These are phyloP conservation scores for Suillus variegatus DNA, from an alignment of 768 basidiomycete genomes.

Conservation along the genomic window DNA sequence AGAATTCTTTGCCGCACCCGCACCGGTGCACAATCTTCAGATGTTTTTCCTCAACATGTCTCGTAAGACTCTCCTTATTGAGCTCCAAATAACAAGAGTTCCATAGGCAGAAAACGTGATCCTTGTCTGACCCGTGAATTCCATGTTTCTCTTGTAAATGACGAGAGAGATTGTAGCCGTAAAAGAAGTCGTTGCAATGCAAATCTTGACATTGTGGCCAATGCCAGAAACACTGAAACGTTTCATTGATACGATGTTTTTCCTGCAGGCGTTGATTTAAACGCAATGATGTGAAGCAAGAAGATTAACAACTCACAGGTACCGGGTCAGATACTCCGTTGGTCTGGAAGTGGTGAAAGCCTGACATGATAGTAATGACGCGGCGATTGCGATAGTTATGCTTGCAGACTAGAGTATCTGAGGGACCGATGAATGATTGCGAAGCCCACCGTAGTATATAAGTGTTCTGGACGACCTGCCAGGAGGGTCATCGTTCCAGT, in stretches of 20 bases:
- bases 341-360: rapidly evolving
- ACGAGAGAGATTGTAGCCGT: not conserved
- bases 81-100: not conserved
- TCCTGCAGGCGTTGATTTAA: not conserved
- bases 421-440: not conserved
- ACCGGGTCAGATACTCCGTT: not conserved
- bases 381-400: not conserved
- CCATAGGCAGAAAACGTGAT: not conserved
- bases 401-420: not conserved
- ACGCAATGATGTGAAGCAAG: not conserved
- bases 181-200: not conserved
- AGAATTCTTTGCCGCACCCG: conserved; percentile 16
- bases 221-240: not conserved
- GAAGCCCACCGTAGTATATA: not conserved
- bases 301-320: not conserved
- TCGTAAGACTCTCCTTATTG: not conserved
- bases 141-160: not conserved
- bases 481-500: not conserved
- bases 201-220: not conserved
- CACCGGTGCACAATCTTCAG: conserved; percentile 22
- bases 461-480: not conserved
- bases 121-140: not conserved
- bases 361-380: not conserved
- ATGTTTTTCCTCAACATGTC: conserved; percentile 29
- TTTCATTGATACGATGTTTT: rapidly evolving